Conservation (phyloP, 208 protist genomes). For the Wallacemonas rigidus region DNA sequence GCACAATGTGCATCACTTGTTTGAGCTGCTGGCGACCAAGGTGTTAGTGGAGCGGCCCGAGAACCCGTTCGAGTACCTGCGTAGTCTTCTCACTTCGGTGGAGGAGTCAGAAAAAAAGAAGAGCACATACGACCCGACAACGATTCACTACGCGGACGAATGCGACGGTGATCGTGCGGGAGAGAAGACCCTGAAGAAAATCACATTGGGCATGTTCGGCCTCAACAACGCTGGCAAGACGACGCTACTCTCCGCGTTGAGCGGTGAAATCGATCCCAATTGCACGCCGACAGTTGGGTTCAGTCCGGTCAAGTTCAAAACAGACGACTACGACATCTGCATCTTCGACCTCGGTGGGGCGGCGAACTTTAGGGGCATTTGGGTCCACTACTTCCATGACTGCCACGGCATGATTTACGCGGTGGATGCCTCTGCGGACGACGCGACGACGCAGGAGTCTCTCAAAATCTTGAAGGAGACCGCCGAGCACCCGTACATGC, state of each 20-base stretch:
- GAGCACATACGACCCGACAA: constrained; percentile 78
- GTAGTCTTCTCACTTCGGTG: constrained; percentile 64
- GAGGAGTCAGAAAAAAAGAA: constrained; percentile 82
- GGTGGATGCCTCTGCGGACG: constrained; percentile 73
- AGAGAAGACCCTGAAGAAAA: constrained; percentile 38
- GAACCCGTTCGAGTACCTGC: constrained; percentile 88
- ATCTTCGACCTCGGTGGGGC: constrained; percentile 92
- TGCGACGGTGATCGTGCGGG: constrained; percentile 16
- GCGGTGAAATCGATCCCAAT: constrained; percentile 93
- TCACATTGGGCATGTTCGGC: constrained; percentile 89
- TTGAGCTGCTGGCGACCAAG: constrained; percentile 89
- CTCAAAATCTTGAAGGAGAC: constrained; percentile 73
- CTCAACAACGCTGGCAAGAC: constrained; percentile 97
- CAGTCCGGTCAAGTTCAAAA: constrained; percentile 80
- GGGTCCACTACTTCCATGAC: constrained; percentile 93
- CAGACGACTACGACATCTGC: constrained; percentile 86
- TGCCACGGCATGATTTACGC: constrained; percentile 91
- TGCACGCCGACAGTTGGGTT: constrained; percentile 92
- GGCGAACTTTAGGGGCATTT: constrained; percentile 90
- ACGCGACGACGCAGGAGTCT: constrained; percentile 63
- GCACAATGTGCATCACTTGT: constrained; percentile 92
- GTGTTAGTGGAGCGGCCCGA: constrained; percentile 85
- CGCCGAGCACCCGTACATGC: constrained; percentile 91
- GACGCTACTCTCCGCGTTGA: constrained; percentile 97
- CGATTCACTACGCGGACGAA: constrained; percentile 46